phyloP scores from a whole-genome alignment of 768 basidiomycete genomes.

The Cantharellus cinnabarinus region DNA sequence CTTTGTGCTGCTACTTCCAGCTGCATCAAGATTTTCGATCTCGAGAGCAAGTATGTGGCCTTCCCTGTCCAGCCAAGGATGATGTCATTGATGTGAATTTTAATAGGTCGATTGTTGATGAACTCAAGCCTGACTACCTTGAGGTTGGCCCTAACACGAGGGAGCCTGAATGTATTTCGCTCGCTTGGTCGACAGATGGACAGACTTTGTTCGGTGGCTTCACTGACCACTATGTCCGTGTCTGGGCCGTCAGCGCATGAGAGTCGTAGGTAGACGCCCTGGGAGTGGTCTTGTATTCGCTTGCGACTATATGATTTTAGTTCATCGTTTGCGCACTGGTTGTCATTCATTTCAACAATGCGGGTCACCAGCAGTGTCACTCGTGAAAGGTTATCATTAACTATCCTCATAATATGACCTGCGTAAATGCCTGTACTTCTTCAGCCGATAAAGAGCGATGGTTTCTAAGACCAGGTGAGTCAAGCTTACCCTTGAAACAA shows the following conservation, averaged over 20 bases:
- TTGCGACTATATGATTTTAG: neutral
- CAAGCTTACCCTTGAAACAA: neutral
- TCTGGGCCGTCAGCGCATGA: slow-evolving; percentile 41
- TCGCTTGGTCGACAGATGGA: slow-evolving; percentile 97
- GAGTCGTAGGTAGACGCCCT: neutral
- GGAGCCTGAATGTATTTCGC: slow-evolving; percentile 67
- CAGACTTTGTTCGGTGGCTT: slow-evolving; percentile 95
- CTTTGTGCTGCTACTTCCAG: slow-evolving; percentile 93
- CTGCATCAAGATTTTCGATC: slow-evolving; percentile 98
- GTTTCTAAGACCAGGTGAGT: slow-evolving; percentile 33
- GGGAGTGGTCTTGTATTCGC: too few species aligned
- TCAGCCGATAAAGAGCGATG: slow-evolving; percentile 56
- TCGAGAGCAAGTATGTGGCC: slow-evolving; percentile 84
- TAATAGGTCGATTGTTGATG: slow-evolving; percentile 83
- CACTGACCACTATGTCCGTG: slow-evolving; percentile 84
- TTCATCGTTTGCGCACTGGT: neutral
- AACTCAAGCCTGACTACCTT: slow-evolving; percentile 88
- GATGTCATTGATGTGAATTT: neutral
- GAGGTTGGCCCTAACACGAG: slow-evolving; percentile 51
- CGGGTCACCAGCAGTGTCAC: too few species aligned
- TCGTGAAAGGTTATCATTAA: too few species aligned
- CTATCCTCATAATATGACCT: slow-evolving; percentile 31
- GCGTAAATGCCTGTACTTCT: slow-evolving; percentile 66
- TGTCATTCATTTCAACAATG: neutral
- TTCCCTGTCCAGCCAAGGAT: neutral